phyloP scores from a whole-genome alignment of 1,284 basidiomycete species.

The Papiliotrema fonsecae region DNA sequence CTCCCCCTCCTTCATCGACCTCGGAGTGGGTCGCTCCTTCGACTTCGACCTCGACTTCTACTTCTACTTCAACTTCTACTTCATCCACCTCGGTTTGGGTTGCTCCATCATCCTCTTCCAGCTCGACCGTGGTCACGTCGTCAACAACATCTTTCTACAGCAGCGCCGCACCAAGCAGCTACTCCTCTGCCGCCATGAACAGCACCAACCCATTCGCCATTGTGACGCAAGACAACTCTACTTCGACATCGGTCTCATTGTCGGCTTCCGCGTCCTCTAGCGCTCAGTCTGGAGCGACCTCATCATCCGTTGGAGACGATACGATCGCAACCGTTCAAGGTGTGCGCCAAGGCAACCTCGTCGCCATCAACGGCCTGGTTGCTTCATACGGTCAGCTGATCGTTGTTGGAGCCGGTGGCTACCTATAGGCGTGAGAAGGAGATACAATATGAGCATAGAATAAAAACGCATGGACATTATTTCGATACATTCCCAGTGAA shows the following conservation, averaged over 20 bases:
- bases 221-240: neutral
- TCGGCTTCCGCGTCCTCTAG: slow-evolving; percentile 1
- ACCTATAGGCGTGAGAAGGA: neutral
- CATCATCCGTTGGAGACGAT: no score
- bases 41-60: slow-evolving; percentile 6
- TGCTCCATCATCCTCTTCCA: slow-evolving; percentile 6
- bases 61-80: slow-evolving; percentile 6
- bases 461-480: neutral
- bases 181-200: slow-evolving; percentile 1
- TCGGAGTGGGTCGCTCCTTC: slow-evolving; percentile 11
- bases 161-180: slow-evolving; percentile 2
- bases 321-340: neutral
- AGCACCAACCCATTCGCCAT: slow-evolving; percentile 5
- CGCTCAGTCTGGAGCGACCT: neutral
- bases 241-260: slow-evolving; percentile 2
- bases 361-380: slow-evolving; percentile 14
- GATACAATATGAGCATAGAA: neutral
- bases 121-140: neutral
- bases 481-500: neutral
- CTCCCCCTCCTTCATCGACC: slow-evolving; percentile 8
- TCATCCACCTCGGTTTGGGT: slow-evolving; percentile 13
- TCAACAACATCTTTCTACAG: slow-evolving; percentile 4
- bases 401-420: slow-evolving; percentile 12
- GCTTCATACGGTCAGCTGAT: slow-evolving; percentile 17
- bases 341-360: slow-evolving; percentile 8